Percentiles rank a stretch among this genome's conserved stretches.
phyloP scores from a whole-genome alignment of 2,329 filamentous ascomycete species.

The Whalleya microplaca region DNA sequence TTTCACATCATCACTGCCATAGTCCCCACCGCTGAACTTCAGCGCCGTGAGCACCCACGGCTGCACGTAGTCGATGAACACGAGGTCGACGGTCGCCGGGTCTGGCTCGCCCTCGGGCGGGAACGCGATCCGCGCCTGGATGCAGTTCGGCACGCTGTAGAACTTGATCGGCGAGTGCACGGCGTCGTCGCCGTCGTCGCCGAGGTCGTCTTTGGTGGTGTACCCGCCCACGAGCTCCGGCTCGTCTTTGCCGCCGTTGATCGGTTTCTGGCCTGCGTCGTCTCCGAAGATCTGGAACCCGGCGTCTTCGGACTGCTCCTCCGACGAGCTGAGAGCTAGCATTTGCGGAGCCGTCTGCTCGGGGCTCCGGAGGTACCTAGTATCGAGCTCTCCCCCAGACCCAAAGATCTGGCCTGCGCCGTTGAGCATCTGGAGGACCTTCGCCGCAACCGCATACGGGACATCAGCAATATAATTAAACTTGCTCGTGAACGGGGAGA shows the following conservation, averaged over 20 bases:
- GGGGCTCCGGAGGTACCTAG: conserved; percentile 54
- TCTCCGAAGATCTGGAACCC: conserved; percentile 13
- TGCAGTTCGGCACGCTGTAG: conserved; percentile 80
- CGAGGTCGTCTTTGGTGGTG: conserved; percentile 84
- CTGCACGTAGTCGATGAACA: conserved; percentile 91
- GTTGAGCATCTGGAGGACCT: conserved; percentile 66
- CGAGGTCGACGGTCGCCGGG: conserved; percentile 78
- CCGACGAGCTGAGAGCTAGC: conserved; percentile 10
- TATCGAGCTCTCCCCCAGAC: conserved; percentile 43
- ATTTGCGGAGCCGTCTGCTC: conserved; percentile 41
- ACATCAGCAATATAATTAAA: conserved; percentile 81
- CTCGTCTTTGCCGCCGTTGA: conserved; percentile 22
- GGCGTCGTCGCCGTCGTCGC: conserved; percentile 87
- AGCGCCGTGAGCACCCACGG: conserved; percentile 79
- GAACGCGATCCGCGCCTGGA: conserved; percentile 72
- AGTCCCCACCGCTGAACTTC: conserved; percentile 60
- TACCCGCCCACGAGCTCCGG: conserved; percentile 63
- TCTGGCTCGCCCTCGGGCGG: conserved; percentile 45
- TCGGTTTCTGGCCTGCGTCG: conserved; percentile 27
- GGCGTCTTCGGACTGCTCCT: conserved; percentile 1
- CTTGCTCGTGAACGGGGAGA: conserved; percentile 84
- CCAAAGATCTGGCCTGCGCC: conserved; percentile 54
- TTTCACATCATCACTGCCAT: conserved; percentile 50
- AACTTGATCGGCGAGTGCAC: conserved; percentile 75
- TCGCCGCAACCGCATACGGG: conserved; percentile 73